These are phyloP conservation scores for Suillus americanus DNA, from an alignment of 768 basidiomycete genomes.

Conservation along the genomic window DNA sequence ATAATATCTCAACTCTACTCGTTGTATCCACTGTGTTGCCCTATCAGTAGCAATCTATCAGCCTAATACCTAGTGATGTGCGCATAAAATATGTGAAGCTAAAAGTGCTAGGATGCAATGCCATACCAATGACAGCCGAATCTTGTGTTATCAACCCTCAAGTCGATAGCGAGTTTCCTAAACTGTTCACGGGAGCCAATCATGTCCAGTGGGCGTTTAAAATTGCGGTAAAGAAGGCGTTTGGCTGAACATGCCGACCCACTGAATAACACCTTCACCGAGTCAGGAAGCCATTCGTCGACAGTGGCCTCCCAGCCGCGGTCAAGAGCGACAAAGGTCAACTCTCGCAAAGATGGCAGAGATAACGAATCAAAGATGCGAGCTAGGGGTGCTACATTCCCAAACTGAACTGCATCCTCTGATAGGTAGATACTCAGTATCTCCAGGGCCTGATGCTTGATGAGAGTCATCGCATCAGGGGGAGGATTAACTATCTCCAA, in stretches of 20 bases:
- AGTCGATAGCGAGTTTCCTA: not conserved
- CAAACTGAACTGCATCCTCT: conserved; percentile 20
- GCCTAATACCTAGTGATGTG: conserved; percentile 1
- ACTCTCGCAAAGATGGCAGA: conserved; percentile 19
- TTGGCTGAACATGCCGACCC: not conserved
- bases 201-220: not conserved
- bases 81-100: not conserved
- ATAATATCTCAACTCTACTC: conserved; percentile 5
- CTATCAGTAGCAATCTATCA: not conserved
- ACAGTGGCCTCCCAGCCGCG: not conserved
- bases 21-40: not conserved
- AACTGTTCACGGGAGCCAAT: not conserved
- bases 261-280: not conserved
- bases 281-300: conserved; percentile 15
- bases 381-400: conserved; percentile 16
- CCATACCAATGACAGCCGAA: not conserved
- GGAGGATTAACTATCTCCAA: conserved; percentile 13
- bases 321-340: conserved; percentile 13
- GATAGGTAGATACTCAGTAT: conserved; percentile 23
- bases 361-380: conserved; percentile 21
- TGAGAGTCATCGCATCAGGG: conserved; percentile 10
- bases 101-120: not conserved
- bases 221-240: conserved; percentile 1
- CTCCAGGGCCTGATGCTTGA: conserved; percentile 5
- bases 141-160: not conserved